Base-by-base conservation (phyloP, 208 protist genomes). In the Tritrichomonas musculus region DNA sequence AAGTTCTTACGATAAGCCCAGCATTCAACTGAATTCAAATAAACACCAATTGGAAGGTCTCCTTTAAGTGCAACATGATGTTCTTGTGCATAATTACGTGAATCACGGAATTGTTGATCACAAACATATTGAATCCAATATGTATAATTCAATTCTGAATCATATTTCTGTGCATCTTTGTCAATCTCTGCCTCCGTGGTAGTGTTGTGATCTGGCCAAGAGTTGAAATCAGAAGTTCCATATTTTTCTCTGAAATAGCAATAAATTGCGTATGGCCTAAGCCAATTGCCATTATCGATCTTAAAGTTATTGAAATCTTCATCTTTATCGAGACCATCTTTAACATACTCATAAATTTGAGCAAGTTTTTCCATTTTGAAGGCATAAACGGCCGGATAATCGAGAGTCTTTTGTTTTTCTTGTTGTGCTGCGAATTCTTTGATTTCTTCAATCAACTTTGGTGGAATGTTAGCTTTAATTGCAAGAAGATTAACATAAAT, bases 31-130 rank as follows among this genome's bases (percentile, higher is more conserved):
- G 73, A 82, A 20, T 82, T 82, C 14, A 82, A 47, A 41, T 50
- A 47, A 41, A 82, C 73, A 82, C 73, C 73, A 82, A 82, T 82
- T 53, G 73, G 73, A 22, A 82, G 20, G 30, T 82, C 73, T 47
- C 73, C 73, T 36, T 82, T 82, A 36, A 82, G 73, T 47, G 73
- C 73, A n/a, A 82, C 73, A 44, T 50, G 73, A 36, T 82, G n/a
- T 36, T 82, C 25, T 82, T 20, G 25, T 49, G 73, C 73, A 30
- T 82, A 82, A n/a, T 82, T 20, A n/a, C 41, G 41, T 3, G 73
- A 47, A n/a, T 82, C 73, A 20, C 50, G 47, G 41, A 82, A 82
- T 44, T 82, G 73, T 0, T n/a, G 0, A 36, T 82, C 73, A 82
- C n/a, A 25, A 20, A 82, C 33, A 30, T 53, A 82, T 53, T 82